Base-by-base conservation (phyloP, 2,329 filamentous ascomycete species). In the Fusarium pininemorale region DNA sequence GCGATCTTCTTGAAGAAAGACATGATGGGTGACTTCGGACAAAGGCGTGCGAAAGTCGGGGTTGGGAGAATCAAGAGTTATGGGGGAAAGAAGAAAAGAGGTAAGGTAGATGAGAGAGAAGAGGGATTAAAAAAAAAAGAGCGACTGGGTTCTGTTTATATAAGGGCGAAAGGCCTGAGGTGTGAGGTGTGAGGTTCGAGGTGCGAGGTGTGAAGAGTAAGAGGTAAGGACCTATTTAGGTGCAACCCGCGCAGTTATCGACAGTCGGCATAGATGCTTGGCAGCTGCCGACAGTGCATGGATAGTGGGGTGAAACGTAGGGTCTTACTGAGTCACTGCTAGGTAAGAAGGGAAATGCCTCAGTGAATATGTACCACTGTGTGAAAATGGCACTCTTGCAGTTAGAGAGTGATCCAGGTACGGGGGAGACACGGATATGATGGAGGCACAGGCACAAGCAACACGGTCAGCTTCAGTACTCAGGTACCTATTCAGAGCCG, bases 1-100 rank as follows among this genome's bases (percentile, higher is more conserved):
- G 81, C 80, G 54, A 85, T 75, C 75, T 84, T 84, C 71, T 83
- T 83, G 77, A 85, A 82, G 77, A 85, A 85, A 41, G 84, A 85
- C 84, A 86, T 86, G 60, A 47, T 67, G 63, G 41, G 39, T 50
- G 69, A 62, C 69, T 67, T 55, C 69, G 59, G 54, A 56, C 63
- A 57, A 26, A 48, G 45, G 54, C 44, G 38, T 64, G 54, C 44
- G 54, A 60, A 73, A 35, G 59, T 64, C 63, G 53, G 8, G 26
- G 13, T 50, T 22, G 42, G 24, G 47, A n/a, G 39, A 39, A 22
- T 32, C 35, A n/a, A 48, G 59, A 58, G 44, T 53, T 45, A n/a
- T 32, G 60, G 45, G n/a, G 47, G 18, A 28, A 58, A 45, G 35
- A 50, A 35, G 48, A 58, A 58, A 60, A 54, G 58, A 37, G 48